Percentiles rank a stretch among this genome's conserved stretches.
These are phyloP conservation scores for Quercus rubra DNA, from an alignment of 306 rosid species.

Conservation along the genomic window DNA sequence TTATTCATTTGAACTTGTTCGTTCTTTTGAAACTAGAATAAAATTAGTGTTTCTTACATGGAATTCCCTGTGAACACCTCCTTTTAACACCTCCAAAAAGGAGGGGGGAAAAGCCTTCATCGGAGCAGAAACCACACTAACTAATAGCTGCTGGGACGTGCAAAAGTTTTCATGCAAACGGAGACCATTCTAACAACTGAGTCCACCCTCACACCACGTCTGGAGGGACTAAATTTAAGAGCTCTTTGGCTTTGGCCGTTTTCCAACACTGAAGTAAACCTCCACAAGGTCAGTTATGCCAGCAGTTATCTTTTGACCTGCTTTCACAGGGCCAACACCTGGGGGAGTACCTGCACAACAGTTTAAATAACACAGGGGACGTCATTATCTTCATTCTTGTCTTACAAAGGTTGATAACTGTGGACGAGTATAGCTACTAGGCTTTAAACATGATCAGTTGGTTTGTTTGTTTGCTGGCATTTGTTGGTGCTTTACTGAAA, in stretches of 20 bases:
- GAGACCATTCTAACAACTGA: background rate
- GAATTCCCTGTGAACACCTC: background rate
- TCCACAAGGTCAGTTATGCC: conserved; percentile 83
- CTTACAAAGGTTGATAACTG: background rate
- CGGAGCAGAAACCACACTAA: background rate
- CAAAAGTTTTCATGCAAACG: too few species aligned
- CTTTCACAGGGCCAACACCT: conserved; percentile 94
- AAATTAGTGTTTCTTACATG: background rate
- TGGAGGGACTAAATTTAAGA: conserved; percentile 9
- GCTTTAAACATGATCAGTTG: background rate
- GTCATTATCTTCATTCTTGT: background rate
- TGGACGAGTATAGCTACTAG: background rate
- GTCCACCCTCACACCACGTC: background rate
- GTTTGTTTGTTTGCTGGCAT: too few species aligned
- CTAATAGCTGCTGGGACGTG: background rate
- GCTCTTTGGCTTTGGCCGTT: conserved; percentile 33
- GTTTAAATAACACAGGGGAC: conserved; percentile 5
- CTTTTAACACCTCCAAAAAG: background rate
- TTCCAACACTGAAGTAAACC: conserved; percentile 61
- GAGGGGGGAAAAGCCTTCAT: background rate
- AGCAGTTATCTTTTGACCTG: conserved; percentile 80
- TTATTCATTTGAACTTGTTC: background rate
- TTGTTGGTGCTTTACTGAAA: too few species aligned
- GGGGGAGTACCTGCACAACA: conserved; percentile 78
- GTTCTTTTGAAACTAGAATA: background rate